These are phyloP conservation scores for Psidium guajava DNA, from an alignment of 345 rosid genomes.

Conservation along the genomic window DNA sequence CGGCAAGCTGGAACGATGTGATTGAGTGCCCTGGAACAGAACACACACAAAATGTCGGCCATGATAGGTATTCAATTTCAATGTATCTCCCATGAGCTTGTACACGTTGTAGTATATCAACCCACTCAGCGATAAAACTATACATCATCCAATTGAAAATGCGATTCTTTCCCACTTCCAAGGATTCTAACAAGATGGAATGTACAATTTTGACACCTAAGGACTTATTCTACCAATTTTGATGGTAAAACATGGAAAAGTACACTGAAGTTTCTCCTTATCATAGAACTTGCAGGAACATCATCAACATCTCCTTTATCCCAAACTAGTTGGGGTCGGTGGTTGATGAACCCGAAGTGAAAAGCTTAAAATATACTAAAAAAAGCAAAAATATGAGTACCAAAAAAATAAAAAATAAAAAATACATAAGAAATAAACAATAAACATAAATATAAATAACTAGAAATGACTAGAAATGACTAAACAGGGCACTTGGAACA, in stretches of 20 bases:
- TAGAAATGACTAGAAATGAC: no score
- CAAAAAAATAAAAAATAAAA: no score
- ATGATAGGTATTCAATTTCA: neutral
- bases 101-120: neutral
- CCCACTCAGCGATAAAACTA: neutral
- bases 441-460: no score
- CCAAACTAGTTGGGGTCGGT: no score
- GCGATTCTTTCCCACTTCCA: neutral
- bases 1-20: constrained; percentile 44
- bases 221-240: neutral
- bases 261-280: neutral
- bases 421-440: no score
- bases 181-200: neutral
- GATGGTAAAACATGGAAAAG: neutral
- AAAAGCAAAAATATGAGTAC: no score
- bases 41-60: neutral
- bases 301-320: no score
- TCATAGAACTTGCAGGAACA: neutral
- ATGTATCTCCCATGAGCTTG: neutral
- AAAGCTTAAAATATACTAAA: no score
- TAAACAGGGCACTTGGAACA: no score
- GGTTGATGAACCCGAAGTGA: no score
- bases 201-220: neutral
- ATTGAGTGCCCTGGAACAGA: constrained; percentile 38
- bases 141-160: neutral